Evolutionary conservation across 345 rosid genomes (phyloP), one percentile per base, ranked within the genome.

Genomic region (Theobroma cacao): DNA sequence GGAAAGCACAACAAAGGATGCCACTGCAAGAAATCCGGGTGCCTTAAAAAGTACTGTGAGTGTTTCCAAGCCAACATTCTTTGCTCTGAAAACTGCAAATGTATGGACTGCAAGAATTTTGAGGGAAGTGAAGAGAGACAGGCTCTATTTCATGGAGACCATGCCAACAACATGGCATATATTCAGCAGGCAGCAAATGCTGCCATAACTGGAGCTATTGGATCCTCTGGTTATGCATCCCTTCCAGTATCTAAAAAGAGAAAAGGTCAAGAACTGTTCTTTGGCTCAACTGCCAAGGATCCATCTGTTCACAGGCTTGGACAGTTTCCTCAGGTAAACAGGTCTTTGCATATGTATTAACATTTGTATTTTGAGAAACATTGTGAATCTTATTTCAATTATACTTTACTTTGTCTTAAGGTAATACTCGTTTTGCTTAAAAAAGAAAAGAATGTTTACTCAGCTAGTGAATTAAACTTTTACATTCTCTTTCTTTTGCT

Each of bases 181-280:
- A 90, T 94, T 83, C 99, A 96, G 87, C 98, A 91, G 85, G 99
- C 99, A 60, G 98, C 99, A 53, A 96, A 96, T 86, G 99, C 99
- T 77, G 98, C 98, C 77, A 96, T 94, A 78, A 94, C 98, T 70
- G 99, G 99, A 77, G 98, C 98, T 73, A 87, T 97, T 80, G 98
- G 98, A 56, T 89, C 98, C 66, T 97, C 99, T 20, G 98, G 98
- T 48, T 97, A 82, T 85, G 89, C 92, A 69, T 89, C 98, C 50
- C 81, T 90, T 3, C 96, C 97, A 45, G 83, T 89, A 62, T 85
- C 93, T 31, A 89, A 88, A 80, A 97, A 89, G 89, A 92, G 95
- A 85, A 97, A 94, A 87, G 87, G 93, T 81, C 96, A 87, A 80
- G 98, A 93, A 14, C 85, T 90, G 67, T 75, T 88, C 79, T 91